Evolutionary conservation across 2,329 filamentous ascomycete species (phyloP).

Genomic region (Colletotrichum acutatum): DNA sequence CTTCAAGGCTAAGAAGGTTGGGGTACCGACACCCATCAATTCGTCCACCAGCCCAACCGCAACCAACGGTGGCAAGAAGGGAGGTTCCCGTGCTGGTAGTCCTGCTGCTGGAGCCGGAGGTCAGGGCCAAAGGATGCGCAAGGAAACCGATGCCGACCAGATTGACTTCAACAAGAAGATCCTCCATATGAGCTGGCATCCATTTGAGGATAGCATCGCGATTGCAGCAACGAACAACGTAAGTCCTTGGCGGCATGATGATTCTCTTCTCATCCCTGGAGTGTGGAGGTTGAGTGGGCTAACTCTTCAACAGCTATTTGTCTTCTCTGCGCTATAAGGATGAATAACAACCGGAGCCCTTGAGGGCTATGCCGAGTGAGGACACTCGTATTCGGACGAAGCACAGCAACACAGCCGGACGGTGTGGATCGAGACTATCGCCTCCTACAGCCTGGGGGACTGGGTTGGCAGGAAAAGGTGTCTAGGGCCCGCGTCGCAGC

Average conservation of each 20-base stretch:
- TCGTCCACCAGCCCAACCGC: constrained; percentile 77
- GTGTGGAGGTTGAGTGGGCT: not conserved
- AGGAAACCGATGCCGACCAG: constrained; percentile 98
- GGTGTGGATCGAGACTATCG: not conserved
- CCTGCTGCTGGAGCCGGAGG: constrained; percentile 73
- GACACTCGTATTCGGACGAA: not conserved
- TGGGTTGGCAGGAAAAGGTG: not conserved
- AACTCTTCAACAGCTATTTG: constrained; percentile 69
- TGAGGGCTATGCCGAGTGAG: not conserved
- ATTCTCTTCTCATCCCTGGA: not conserved
- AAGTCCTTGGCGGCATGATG: constrained; percentile 53
- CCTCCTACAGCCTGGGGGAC: not conserved
- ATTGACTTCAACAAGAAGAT: constrained; percentile 99
- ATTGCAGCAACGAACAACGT: constrained; percentile 99
- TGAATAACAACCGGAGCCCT: not conserved
- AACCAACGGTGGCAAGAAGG: constrained; percentile 83
- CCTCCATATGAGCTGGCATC: constrained; percentile 99
- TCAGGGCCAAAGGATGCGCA: constrained; percentile 94
- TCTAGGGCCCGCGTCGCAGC: not conserved
- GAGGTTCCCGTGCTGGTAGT: constrained; percentile 86
- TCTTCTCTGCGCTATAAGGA: constrained; percentile 78
- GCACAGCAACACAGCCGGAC: constrained; percentile 8
- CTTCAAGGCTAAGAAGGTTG: constrained; percentile 99
- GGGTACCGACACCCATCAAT: constrained; percentile 97
- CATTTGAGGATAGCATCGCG: constrained; percentile 98